Evolutionary conservation across 2,329 filamentous ascomycete genomes (phyloP), one percentile per base, ranked within the genome.

Genomic region (Helminthosporium solani): DNA sequence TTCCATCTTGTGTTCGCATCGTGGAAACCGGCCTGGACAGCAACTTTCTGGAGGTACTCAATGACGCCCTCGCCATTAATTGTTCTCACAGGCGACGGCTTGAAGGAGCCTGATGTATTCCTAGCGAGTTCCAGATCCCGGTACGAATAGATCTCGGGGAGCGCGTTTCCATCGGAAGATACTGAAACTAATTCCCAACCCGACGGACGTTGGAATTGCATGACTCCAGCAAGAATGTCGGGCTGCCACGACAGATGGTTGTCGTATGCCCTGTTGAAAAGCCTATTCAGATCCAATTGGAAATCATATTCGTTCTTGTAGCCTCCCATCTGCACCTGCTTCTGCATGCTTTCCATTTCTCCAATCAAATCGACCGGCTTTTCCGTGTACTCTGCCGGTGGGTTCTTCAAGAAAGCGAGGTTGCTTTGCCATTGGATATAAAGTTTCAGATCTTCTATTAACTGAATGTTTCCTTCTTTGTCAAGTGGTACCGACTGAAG

Each of bases 1-100:
- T 75, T 74, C 63, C 70, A 75, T 35, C 69, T 60, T 5, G 68
- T 66, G 45, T 75, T 69, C 2, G 67, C 66, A 43, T 75, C 72
- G 18, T 73, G 70, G 25, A 63, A 67, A 28, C 57, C 53, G 7
- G 60, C 60, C 23, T 65, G 50, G 1, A 54, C 41, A 20, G 70
- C 68, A n/a, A 61, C 58, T 11, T 60, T 57, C 3, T 58, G 53
- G 7, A 75, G 54, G 27, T 63, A 73, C 6, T 58, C 54, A 30
- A 64, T 53, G 3, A 64, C 64, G 39, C 58, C 55, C 19, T 64
- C 54, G 2, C 66, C 71, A 39, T 73, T 69, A 46, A 75, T 73
- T 21, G 58, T 62, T 21, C 56, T 60, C 15, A 75, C 47, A 0
- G 68, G 54, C 2, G 70, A 73, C 2, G 68, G 65, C 12, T 54